Percentiles rank a stretch among this genome's conserved stretches.
Conservation (phyloP, 2,329 filamentous ascomycete genomes). For the Bipolaris gigantea region DNA sequence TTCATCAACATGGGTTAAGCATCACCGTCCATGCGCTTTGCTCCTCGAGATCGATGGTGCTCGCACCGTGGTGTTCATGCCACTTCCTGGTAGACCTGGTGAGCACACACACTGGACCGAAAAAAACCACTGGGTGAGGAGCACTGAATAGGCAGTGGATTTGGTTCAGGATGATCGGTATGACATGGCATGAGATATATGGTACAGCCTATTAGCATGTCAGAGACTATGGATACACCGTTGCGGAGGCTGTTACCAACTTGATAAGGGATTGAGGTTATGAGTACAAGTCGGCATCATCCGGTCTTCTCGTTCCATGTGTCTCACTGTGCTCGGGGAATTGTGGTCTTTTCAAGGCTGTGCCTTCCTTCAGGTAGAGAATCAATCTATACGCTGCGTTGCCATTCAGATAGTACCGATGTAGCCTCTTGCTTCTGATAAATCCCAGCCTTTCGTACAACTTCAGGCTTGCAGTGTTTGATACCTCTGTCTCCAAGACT, state of each 20-base stretch:
- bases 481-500: constrained; percentile 93
- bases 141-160: background rate
- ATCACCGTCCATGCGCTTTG: constrained; percentile 16
- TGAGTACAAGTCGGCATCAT: constrained; percentile 12
- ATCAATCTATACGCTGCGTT: constrained; percentile 92
- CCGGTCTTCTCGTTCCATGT: constrained; percentile 6
- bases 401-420: constrained; percentile 95
- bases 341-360: constrained; percentile 36
- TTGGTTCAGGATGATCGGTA: background rate
- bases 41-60: constrained; percentile 13
- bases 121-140: constrained; percentile 11
- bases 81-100: constrained; percentile 5
- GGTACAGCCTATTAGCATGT: background rate
- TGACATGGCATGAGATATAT: background rate
- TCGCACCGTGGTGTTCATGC: constrained; percentile 18
- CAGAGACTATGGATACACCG: background rate
- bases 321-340: constrained; percentile 5
- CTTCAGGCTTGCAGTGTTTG: constrained; percentile 85
- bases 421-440: constrained; percentile 84
- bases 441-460: constrained; percentile 94
- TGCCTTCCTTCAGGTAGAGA: constrained; percentile 67
- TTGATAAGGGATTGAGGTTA: background rate
- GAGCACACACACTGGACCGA: constrained; percentile 1
- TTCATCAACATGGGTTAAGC: background rate
- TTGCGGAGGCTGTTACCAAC: background rate